These are phyloP conservation scores for Penicillium expansum DNA, from an alignment of 2,329 filamentous ascomycete species.

Conservation along the genomic window DNA sequence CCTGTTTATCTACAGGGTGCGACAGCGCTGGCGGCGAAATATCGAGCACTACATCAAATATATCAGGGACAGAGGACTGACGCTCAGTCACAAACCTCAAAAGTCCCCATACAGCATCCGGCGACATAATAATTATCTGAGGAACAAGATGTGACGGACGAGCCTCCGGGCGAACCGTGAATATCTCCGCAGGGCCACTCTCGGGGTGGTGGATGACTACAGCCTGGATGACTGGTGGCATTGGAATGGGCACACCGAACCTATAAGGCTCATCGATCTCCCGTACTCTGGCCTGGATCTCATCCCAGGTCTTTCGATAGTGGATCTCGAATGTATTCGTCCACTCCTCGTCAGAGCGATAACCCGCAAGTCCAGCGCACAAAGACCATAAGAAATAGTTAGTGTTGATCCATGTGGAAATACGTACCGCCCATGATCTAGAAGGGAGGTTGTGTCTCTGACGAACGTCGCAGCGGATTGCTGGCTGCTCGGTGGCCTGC, in stretches of 20 bases:
- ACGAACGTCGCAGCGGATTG: not conserved
- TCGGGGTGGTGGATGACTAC: not conserved
- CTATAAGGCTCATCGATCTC: not conserved
- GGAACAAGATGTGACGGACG: not conserved
- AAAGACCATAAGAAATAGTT: constrained; percentile 7
- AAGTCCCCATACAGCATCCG: not conserved
- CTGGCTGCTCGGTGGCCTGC: not conserved
- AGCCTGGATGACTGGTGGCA: not conserved
- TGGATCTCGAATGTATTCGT: not conserved
- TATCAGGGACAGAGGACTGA: not conserved
- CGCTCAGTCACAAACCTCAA: not conserved
- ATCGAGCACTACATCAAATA: not conserved
- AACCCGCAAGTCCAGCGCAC: not conserved
- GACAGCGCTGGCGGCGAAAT: not conserved
- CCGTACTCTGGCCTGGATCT: not conserved
- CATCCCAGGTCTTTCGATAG: not conserved
- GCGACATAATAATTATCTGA: not conserved
- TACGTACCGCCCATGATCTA: not conserved
- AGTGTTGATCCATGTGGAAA: constrained; percentile 6
- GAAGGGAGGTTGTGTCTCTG: not conserved
- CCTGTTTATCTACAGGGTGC: not conserved
- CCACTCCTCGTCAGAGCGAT: not conserved
- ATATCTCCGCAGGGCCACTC: not conserved
- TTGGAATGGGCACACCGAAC: not conserved
- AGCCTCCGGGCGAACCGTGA: not conserved